These are phyloP conservation scores for Peniophora sp. DNA, from an alignment of 1,284 basidiomycete genomes.

Conservation along the genomic window DNA sequence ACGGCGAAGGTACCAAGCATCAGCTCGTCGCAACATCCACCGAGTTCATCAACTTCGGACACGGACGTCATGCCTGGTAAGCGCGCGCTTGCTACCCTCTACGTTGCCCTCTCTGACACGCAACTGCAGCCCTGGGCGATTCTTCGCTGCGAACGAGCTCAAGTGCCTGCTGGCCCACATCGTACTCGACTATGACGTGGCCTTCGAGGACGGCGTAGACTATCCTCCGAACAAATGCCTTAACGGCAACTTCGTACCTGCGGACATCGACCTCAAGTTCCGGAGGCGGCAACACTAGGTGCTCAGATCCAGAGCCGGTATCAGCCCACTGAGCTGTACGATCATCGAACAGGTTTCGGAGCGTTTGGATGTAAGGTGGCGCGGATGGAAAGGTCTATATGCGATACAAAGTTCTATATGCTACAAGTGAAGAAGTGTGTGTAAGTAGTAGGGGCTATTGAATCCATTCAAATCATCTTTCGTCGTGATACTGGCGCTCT, in stretches of 20 bases:
- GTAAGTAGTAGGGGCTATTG: no score
- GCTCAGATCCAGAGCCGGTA: no score
- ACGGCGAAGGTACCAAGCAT: slow-evolving; percentile 16
- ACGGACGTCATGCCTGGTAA: slow-evolving; percentile 21
- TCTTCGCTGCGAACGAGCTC: slow-evolving; percentile 18
- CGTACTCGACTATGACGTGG: slow-evolving; percentile 17
- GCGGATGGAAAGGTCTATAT: no score
- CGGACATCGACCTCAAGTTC: background rate
- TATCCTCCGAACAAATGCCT: background rate
- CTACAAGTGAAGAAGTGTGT: no score
- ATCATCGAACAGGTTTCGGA: no score
- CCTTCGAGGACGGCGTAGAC: slow-evolving; percentile 8
- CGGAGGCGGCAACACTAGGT: background rate
- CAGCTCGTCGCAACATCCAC: slow-evolving; percentile 15
- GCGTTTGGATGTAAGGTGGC: no score
- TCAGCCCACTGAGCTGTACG: no score
- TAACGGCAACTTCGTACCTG: background rate
- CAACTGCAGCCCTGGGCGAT: slow-evolving; percentile 17
- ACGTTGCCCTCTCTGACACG: background rate
- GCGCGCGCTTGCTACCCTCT: slow-evolving; percentile 3
- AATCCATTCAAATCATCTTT: no score
- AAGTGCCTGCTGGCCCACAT: slow-evolving; percentile 18
- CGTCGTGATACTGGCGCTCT: slow-evolving; percentile 5
- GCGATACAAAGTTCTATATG: no score
- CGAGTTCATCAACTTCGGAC: slow-evolving; percentile 19